phyloP scores from a whole-genome alignment of 2,329 filamentous ascomycete species.

The Coniochaeta hoffmannii region DNA sequence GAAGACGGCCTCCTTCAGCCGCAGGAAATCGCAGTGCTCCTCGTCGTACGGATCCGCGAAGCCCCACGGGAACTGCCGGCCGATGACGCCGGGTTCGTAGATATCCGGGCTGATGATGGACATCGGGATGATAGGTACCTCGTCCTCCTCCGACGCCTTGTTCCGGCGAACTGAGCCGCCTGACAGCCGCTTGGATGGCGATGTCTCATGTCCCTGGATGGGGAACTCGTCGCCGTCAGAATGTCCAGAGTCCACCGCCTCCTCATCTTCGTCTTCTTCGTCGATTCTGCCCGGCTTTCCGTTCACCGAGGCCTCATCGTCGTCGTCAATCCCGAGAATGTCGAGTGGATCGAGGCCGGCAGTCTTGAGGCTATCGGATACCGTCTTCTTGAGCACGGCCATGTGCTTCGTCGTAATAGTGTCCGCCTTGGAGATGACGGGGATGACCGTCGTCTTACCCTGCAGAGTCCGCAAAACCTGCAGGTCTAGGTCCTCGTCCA shows the following conservation, averaged over 20 bases:
- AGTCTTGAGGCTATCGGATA: slow-evolving; percentile 81
- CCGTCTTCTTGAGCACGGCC: slow-evolving; percentile 81
- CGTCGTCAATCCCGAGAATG: slow-evolving; percentile 74
- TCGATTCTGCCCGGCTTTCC: slow-evolving; percentile 46
- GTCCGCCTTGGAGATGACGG: slow-evolving; percentile 93
- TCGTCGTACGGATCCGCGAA: slow-evolving; percentile 90
- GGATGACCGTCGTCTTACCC: slow-evolving; percentile 91
- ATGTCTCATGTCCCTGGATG: slow-evolving; percentile 19
- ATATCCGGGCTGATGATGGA: slow-evolving; percentile 91
- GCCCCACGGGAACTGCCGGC: slow-evolving; percentile 91
- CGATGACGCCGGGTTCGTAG: slow-evolving; percentile 72
- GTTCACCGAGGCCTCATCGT: slow-evolving; percentile 37
- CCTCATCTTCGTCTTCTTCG: slow-evolving; percentile 42
- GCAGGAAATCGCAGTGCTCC: slow-evolving; percentile 88
- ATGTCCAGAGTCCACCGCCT: slow-evolving; percentile 17
- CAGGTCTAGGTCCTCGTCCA: slow-evolving; percentile 85
- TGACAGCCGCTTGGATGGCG: slow-evolving; percentile 37
- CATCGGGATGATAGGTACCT: slow-evolving; percentile 70
- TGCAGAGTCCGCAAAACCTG: slow-evolving; percentile 83
- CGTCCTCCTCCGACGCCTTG: slow-evolving; percentile 39
- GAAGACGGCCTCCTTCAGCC: slow-evolving; percentile 87
- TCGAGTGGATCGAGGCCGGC: slow-evolving; percentile 84
- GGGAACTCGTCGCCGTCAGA: slow-evolving; percentile 22
- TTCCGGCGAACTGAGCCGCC: slow-evolving; percentile 35
- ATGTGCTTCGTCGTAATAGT: slow-evolving; percentile 95